Evolutionary conservation across 2,329 filamentous ascomycete species (phyloP).

Genomic region (Microdochium trichocladiopsis): DNA sequence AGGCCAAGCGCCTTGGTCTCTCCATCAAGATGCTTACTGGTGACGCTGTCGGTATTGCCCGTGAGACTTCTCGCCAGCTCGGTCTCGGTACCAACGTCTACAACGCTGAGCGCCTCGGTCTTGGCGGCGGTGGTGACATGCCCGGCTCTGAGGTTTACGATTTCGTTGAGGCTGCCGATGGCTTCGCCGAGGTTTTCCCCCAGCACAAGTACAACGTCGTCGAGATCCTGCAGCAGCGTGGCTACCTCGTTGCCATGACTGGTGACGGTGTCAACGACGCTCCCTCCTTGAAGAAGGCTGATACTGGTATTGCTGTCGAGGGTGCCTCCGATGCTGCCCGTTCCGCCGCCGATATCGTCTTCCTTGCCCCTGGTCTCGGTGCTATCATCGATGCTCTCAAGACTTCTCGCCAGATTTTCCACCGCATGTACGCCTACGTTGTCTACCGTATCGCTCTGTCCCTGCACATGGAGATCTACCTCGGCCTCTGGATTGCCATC

Average conservation of each 20-base stretch:
- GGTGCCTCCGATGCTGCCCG: constrained; percentile 86
- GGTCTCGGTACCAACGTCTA: constrained; percentile 91
- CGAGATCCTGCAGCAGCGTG: constrained; percentile 88
- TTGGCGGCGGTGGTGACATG: constrained; percentile 87
- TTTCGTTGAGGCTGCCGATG: constrained; percentile 91
- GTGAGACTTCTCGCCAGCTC: constrained; percentile 85
- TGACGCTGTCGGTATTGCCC: constrained; percentile 87
- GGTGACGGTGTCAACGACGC: constrained; percentile 95
- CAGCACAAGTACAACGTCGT: constrained; percentile 95
- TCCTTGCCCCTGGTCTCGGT: constrained; percentile 84
- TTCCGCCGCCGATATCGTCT: constrained; percentile 88
- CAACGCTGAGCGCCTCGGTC: constrained; percentile 86
- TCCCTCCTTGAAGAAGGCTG: constrained; percentile 88
- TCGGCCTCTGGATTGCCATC: constrained; percentile 87
- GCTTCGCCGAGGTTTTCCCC: constrained; percentile 90
- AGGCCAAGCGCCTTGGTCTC: constrained; percentile 80
- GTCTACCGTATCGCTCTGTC: constrained; percentile 92
- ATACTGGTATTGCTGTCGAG: constrained; percentile 92
- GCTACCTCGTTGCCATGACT: constrained; percentile 92
- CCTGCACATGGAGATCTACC: constrained; percentile 84
- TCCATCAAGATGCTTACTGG: constrained; percentile 96
- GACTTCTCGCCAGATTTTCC: constrained; percentile 90
- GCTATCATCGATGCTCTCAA: constrained; percentile 91
- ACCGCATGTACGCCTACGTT: constrained; percentile 94
- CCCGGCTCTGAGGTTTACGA: constrained; percentile 90